Evolutionary conservation across 1,139 yeast genomes (phyloP).

Genomic region (Geotrichum fermentans): DNA sequence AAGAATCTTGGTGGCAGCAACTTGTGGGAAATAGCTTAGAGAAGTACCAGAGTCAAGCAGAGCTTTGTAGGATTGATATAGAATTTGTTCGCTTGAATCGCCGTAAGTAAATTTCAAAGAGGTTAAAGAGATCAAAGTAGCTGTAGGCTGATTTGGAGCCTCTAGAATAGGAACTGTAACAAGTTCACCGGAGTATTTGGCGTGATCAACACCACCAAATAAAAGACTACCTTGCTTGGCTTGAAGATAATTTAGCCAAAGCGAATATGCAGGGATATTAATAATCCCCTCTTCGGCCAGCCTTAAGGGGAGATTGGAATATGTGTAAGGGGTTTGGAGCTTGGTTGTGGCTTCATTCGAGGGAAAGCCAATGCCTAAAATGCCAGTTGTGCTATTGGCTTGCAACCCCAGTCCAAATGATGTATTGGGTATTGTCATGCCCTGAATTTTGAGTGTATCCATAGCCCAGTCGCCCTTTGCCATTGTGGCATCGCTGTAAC

Average conservation of each 20-base stretch:
- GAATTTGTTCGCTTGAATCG: conserved; percentile 7
- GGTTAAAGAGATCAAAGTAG: conserved; percentile 18
- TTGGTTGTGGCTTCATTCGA: conserved; percentile 25
- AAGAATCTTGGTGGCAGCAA: conserved; percentile 21
- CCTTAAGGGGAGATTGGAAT: conserved; percentile 45
- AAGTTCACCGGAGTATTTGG: conserved; percentile 48
- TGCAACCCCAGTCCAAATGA: conserved; percentile 33
- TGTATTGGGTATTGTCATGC: conserved; percentile 22
- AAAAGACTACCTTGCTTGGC: conserved; percentile 46
- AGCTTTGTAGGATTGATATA: conserved; percentile 22
- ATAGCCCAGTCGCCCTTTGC: conserved; percentile 49
- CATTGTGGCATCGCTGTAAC: conserved; percentile 30
- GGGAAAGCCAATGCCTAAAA: conserved; percentile 33
- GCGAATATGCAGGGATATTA: conserved; percentile 47
- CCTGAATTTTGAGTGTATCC: conserved; percentile 38
- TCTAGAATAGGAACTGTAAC: conserved; percentile 29
- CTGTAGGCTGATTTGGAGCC: conserved; percentile 16
- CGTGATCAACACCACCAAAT: conserved; percentile 56
- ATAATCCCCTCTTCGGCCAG: conserved; percentile 49
- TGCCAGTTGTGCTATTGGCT: conserved; percentile 34
- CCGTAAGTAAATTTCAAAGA: conserved; percentile 15
- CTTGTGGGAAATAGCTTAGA: conserved; percentile 30
- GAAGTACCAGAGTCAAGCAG: conserved; percentile 36
- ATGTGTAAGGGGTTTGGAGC: conserved; percentile 24
- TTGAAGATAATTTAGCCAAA: conserved; percentile 47